Conservation (phyloP, 2,329 filamentous ascomycete genomes). For the Aquanectria penicillioides region DNA sequence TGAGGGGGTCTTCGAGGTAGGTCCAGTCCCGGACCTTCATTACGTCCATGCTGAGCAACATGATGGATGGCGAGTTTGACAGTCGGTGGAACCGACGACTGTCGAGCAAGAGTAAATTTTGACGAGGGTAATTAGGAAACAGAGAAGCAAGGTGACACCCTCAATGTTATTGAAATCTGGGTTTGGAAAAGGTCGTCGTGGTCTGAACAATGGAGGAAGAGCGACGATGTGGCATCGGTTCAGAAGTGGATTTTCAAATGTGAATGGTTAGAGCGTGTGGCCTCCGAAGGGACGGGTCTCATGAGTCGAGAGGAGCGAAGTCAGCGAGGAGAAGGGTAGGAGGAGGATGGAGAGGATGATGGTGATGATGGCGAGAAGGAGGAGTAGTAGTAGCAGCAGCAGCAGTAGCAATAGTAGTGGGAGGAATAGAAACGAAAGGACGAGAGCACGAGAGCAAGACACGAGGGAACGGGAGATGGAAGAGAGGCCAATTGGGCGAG, state of each 20-base stretch:
- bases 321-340: background rate
- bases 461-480: background rate
- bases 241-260: no score
- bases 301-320: background rate
- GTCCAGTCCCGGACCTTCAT: conserved; percentile 53
- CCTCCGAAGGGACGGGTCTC: background rate
- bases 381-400: no score
- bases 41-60: conserved; percentile 42
- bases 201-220: conserved; percentile 17
- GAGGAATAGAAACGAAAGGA: background rate
- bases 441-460: background rate
- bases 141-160: background rate
- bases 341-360: no score
- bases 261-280: no score
- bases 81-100: background rate
- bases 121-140: conserved; percentile 6
- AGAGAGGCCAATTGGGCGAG: conserved; percentile 9
- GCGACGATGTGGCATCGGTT: conserved; percentile 8
- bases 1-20: conserved; percentile 50
- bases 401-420: background rate
- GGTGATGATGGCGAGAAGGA: no score
- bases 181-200: no score
- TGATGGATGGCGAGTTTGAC: conserved; percentile 17
- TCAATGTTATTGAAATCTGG: conserved; percentile 33
- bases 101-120: background rate